Evolutionary conservation across 768 basidiomycete species (phyloP).

Genomic region (Xerocomellus dryophilus): DNA sequence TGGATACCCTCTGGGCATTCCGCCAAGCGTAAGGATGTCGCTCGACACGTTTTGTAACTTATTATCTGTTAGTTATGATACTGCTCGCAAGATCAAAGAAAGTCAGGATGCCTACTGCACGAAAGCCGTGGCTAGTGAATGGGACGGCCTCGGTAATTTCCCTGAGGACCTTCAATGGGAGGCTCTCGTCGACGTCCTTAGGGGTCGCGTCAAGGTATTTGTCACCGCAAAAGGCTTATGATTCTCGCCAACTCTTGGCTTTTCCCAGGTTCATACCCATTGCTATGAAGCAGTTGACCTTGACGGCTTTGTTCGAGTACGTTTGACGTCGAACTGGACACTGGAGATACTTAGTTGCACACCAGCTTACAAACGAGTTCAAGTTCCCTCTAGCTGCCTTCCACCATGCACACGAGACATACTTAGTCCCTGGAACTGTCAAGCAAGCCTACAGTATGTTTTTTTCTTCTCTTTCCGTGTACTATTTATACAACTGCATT

Average conservation of each 20-base stretch:
- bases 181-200: conserved; percentile 74
- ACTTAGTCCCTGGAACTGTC: conserved; percentile 79
- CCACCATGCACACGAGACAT: conserved; percentile 88
- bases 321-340: conserved; percentile 20
- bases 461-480: not conserved
- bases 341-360: conserved; percentile 2
- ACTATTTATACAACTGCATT: not conserved
- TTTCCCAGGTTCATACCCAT: conserved; percentile 35
- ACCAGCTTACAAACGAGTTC: conserved; percentile 87
- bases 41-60: conserved; percentile 1
- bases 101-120: conserved; percentile 54
- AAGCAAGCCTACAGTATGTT: conserved; percentile 58
- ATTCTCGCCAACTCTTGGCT: not conserved
- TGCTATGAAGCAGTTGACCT: conserved; percentile 63
- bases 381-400: conserved; percentile 78
- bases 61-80: conserved; percentile 40
- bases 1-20: conserved; percentile 51
- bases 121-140: conserved; percentile 40
- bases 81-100: conserved; percentile 51
- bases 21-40: conserved; percentile 42
- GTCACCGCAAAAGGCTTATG: not conserved
- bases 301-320: conserved; percentile 63
- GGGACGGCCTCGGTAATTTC: conserved; percentile 46
- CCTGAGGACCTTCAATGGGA: conserved; percentile 77
- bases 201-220: conserved; percentile 76